Base-by-base conservation (phyloP, 192 early-diverging fungal species). In the Gigaspora rosea region DNA sequence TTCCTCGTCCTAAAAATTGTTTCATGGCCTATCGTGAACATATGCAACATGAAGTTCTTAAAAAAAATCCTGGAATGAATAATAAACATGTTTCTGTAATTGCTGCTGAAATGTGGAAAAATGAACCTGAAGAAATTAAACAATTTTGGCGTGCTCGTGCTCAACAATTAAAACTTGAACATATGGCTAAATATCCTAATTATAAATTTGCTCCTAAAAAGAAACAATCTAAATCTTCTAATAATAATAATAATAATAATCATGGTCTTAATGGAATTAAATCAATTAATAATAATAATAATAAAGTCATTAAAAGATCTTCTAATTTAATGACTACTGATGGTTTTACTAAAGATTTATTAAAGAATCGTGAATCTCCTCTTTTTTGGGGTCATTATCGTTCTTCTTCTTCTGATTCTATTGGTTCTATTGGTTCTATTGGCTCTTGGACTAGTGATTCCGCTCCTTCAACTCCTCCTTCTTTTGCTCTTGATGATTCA, bases 21-120 rank as follows among this genome's bases (percentile, higher is more conserved):
- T 84, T 84, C 33, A 46, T 84, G 11, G 77, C 81, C n/a, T 84
- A 80, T 47, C 80, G 83, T 35, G 81, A 71, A 58, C 85, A 90
- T n/a, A 85, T 91, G 58, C 82, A 88, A 71, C 86, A 82, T 15
- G 75, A 82, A 12, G 41, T 74, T 13, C 73, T 78, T 2, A 47
- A 54, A 32, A 22, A 66, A 12, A 76, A 67, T 33, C 56, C 68
- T 15, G 79, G 80, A 9, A 18, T 82, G 33, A 78, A 79, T 52
- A 81, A 80, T 11, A 71, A 80, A 10, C 18, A 67, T 5, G 74
- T 81, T 3, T 84, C 83, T 0, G 22, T 77, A 13, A 78, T 77
- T 15, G 49, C 80, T 1, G 83, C 80, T 49, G 1, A 57, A 20
- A 63, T 48, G 12, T 84, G 83, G 83, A 80, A 73, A 32, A 41